Conservation (phyloP, 2,329 filamentous ascomycete genomes). For the Cladobotryum protrusum region DNA sequence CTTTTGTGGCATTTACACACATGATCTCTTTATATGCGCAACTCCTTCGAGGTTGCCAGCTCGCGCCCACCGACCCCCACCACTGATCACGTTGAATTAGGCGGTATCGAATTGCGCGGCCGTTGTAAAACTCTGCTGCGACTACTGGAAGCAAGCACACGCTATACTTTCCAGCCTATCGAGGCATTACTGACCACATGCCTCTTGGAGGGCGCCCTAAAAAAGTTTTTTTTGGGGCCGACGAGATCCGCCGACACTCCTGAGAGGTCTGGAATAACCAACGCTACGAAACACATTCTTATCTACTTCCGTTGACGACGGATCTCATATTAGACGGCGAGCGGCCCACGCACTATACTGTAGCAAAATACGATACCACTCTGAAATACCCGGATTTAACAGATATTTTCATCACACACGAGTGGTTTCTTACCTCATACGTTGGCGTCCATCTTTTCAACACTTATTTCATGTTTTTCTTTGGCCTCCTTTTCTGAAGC, state of each 20-base stretch:
- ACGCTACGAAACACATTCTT: not conserved
- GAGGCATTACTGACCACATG: constrained; percentile 76
- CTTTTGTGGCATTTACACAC: constrained; percentile 78
- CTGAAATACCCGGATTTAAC: not conserved
- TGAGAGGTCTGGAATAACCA: constrained; percentile 39
- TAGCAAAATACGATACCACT: not conserved
- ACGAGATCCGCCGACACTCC: constrained; percentile 61
- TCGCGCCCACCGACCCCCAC: constrained; percentile 59
- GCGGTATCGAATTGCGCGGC: constrained; percentile 67
- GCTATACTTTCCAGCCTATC: constrained; percentile 67
- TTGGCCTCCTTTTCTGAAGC: not conserved
- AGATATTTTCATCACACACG: not conserved
- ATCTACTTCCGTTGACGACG: not conserved
- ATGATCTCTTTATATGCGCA: constrained; percentile 76
- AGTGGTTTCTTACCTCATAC: not conserved
- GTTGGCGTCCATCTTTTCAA: not conserved
- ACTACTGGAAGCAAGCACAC: constrained; percentile 70
- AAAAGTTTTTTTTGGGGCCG: too few species aligned
- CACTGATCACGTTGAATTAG: constrained; percentile 76
- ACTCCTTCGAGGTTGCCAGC: constrained; percentile 65
- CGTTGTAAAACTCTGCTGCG: constrained; percentile 74
- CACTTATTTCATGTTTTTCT: not conserved
- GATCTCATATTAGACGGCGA: not conserved
- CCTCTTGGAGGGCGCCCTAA: constrained; percentile 76
- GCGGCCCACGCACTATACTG: not conserved